These are phyloP conservation scores for Backusella tuberculispora DNA, from an alignment of 192 early-diverging fungal species.

Conservation along the genomic window DNA sequence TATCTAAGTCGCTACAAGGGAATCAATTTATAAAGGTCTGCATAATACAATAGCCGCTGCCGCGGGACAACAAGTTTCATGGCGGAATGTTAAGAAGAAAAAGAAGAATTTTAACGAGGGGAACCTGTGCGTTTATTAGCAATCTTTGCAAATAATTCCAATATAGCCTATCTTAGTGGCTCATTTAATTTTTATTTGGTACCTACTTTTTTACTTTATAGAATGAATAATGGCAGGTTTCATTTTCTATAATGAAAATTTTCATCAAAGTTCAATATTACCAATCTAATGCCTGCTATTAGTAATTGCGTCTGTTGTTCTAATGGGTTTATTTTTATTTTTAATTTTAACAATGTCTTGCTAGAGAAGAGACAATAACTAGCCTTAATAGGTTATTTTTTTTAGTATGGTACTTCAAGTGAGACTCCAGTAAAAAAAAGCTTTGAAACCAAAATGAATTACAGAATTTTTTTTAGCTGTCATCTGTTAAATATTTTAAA, in stretches of 20 bases:
- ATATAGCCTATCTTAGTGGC: conserved; percentile 1
- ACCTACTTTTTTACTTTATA: background rate
- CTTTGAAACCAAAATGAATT: background rate
- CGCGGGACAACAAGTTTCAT: conserved; percentile 2
- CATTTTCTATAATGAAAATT: background rate
- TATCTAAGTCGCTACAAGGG: background rate
- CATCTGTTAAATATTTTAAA: background rate
- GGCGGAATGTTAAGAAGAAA: conserved; percentile 8
- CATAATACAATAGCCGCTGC: conserved; percentile 9
- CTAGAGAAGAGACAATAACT: background rate
- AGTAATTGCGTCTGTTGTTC: background rate
- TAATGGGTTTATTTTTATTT: background rate
- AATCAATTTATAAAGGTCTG: background rate
- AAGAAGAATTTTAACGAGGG: background rate
- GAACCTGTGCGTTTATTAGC: conserved; percentile 1
- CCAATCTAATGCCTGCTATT: background rate
- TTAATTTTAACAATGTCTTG: background rate
- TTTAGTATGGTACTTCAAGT: background rate
- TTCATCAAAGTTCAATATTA: background rate
- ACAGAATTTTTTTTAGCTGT: background rate
- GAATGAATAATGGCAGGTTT: background rate
- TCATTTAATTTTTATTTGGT: background rate
- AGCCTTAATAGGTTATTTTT: conserved; percentile 2
- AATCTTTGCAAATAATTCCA: background rate
- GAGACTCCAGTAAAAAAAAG: conserved; percentile 5